Base-by-base conservation (phyloP, 164 flowering plant species). In the Annona squamosa region DNA sequence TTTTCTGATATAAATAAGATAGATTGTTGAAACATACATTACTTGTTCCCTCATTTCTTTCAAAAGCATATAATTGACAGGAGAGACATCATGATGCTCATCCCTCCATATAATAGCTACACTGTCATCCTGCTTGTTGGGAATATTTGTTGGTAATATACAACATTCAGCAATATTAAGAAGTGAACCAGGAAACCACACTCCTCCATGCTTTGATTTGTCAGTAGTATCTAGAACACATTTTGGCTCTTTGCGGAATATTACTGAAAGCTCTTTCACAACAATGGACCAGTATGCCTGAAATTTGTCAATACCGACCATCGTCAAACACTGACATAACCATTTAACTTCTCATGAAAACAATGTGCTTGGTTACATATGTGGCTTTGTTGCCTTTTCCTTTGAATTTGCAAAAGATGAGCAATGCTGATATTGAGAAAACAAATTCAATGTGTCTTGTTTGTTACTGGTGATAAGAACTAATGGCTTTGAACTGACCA, bases 131-230 rank as follows among this genome's bases (percentile, higher is more conserved):
- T 81, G 78, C 78, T 89, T 93, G 56, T 82, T 81, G 0, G 84
- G 86, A 75, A 74, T 75, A 71, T 67, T 76, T 17, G 76, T 72
- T 1, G 99, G 85, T 48, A 77, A 71, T 75, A 95, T 74, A 82
- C 98, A 95, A 71, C 98, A 87, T 74, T 95, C 98, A 6, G 97
- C 94, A 47, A 95, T 87, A 76, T 93, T 95, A 62, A 91, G 64
- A 75, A 86, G 78, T 2, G 97, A 76, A 71, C 87, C 97, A 2
- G 97, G 97, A 81, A 95, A 79, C 98, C 99, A 95, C 5, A 81
- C 80, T 65, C 93, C 98, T 41, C 91, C 87, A 65, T 42, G 89
- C 77, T 87, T 91, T 9, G 91, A 85, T 77, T 83, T 82, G 79
- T 87, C 89, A 43, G 85, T 74, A 41, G 83, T 83, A 73, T 91